Evolutionary conservation across 495 filamentous ascomycete genomes (phyloP), one percentile per base, ranked within the genome.

Genomic region (Trichoderma gamsii): DNA sequence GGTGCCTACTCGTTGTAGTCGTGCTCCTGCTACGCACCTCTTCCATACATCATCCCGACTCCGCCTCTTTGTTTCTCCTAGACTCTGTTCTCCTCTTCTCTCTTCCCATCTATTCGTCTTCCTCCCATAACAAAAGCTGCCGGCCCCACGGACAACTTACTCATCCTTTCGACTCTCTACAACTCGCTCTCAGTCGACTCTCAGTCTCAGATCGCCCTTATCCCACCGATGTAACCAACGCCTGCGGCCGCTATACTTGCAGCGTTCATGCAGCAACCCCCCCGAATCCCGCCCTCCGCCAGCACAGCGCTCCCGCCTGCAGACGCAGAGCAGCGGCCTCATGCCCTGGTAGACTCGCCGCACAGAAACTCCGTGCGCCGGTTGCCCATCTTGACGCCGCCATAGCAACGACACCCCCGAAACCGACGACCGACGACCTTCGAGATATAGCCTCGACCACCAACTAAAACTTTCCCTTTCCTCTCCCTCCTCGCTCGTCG

Each of bases 401-500:
- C 12, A 13, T 25, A 61, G 4, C 56, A 61, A 25, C 51, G 51
- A 27, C 51, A 25, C 27, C 25, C 13, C 23, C 56, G 11, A 32
- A 11, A 32, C 11, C 11, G 11, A 13, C 11, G 11, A 13, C 56
- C 3, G 23, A 6, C 56, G 25, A 61, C 23, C 4, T 11, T 18
- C 16, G 16, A 7, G n/a, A 32, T 11, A 27, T 49, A 49, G 44
- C 44, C 68, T 56, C 44, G 68, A 38, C 49, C 49, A 23, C 5
- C 23, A 23, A 23, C 56, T 11, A 32, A 32, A 25, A 21, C 25
- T 25, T 11, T 9, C 25, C 25, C 35, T 38, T 38, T 38, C 7
- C 5, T 38, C 35, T 38, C n/a, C 44, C 70, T 70, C 75, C 76
- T 74, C 79, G 79, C 82, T 83, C 83, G 84, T 84, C 84, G 77